These are phyloP conservation scores for Rutidosis leptorrhynchoides DNA, from an alignment of 129 eudicot species.

Conservation along the genomic window DNA sequence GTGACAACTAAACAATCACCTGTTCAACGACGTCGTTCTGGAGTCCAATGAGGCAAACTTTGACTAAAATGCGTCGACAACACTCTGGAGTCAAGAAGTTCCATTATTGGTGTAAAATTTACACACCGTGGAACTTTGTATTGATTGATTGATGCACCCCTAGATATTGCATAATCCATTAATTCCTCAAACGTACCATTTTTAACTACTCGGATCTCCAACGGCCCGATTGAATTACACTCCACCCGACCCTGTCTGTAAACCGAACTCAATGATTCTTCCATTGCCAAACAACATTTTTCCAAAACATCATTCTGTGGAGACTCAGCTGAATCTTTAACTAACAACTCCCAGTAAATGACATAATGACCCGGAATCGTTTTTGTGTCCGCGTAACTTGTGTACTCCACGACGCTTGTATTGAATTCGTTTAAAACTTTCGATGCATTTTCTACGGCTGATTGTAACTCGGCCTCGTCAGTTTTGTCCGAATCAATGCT, in stretches of 20 bases:
- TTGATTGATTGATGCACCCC: slow-evolving; percentile 92
- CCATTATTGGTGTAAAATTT: slow-evolving; percentile 80
- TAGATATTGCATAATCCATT: slow-evolving; percentile 89
- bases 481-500: slow-evolving; percentile 93
- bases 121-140: slow-evolving; percentile 95
- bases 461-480: slow-evolving; percentile 84
- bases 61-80: slow-evolving; percentile 83
- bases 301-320: slow-evolving; percentile 48
- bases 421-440: slow-evolving; percentile 36
- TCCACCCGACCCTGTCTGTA: slow-evolving; percentile 92
- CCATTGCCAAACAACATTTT: slow-evolving; percentile 74
- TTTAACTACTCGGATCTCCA: slow-evolving; percentile 81
- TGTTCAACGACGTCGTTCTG: slow-evolving; percentile 74
- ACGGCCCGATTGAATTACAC: slow-evolving; percentile 75
- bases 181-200: slow-evolving; percentile 86
- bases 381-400: slow-evolving; percentile 78
- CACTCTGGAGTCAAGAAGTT: slow-evolving; percentile 88
- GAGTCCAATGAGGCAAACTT: slow-evolving; percentile 69
- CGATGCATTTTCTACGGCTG: slow-evolving; percentile 72
- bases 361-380: slow-evolving; percentile 92
- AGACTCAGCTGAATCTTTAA: slow-evolving; percentile 41
- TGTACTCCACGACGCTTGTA: slow-evolving; percentile 78
- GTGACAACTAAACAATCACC: slow-evolving; percentile 37
- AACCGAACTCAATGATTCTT: slow-evolving; percentile 77
- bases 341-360: slow-evolving; percentile 76